Conservation (phyloP, 164 flowering plant species). For the Platanus orientalis region DNA sequence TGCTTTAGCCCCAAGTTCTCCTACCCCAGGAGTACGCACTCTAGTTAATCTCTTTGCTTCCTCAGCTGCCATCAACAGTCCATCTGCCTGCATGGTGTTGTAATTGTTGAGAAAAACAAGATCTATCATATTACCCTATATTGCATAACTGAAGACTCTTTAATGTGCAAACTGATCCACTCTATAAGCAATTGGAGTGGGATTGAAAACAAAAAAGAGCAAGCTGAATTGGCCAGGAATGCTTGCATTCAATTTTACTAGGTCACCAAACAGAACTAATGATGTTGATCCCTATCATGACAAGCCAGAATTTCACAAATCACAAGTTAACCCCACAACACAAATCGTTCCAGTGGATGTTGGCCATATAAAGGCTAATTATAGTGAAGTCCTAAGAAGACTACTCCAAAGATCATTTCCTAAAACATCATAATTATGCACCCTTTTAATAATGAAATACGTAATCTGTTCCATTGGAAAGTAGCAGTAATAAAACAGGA, state of each 20-base stretch:
- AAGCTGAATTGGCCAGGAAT: too few species aligned
- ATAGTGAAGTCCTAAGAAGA: too few species aligned
- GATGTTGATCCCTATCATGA: too few species aligned
- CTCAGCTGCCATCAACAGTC: constrained; percentile 12
- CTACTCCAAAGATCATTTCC: background rate
- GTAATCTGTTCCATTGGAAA: constrained; percentile 2
- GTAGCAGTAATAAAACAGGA: background rate
- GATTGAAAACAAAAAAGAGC: too few species aligned
- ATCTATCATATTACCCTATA: background rate
- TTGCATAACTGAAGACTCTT: background rate
- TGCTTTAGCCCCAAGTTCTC: constrained; percentile 16
- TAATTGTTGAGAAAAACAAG: background rate
- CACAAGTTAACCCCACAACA: too few species aligned
- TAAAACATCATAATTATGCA: background rate
- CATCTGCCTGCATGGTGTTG: constrained; percentile 28
- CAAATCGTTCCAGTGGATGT: too few species aligned
- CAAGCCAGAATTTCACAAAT: too few species aligned
- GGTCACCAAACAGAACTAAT: too few species aligned
- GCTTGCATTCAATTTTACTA: too few species aligned
- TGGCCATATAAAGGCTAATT: too few species aligned
- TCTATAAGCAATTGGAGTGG: too few species aligned
- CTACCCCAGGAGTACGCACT: constrained; percentile 17
- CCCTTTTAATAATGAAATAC: background rate
- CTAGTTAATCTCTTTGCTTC: constrained; percentile 10
- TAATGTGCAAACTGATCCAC: too few species aligned